Evolutionary conservation across 768 basidiomycete species (phyloP).

Genomic region (Boletus insuetus): DNA sequence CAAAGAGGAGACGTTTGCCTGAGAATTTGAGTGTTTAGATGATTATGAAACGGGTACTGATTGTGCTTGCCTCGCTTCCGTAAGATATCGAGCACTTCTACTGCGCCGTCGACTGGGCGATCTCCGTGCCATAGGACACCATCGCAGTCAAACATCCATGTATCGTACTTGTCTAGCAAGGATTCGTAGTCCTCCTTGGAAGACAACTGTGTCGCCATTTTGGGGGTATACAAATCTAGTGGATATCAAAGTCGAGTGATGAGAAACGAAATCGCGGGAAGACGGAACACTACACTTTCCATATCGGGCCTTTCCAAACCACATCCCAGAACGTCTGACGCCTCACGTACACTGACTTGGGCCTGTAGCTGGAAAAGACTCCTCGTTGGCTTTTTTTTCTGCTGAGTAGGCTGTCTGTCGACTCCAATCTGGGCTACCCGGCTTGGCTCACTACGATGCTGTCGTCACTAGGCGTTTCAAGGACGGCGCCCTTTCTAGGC

Average conservation of each 20-base stretch:
- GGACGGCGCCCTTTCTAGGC: too few relatives aligned
- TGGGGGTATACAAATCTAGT: slow-evolving; percentile 10
- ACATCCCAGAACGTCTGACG: too few relatives aligned
- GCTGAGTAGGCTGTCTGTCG: not conserved
- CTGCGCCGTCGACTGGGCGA: slow-evolving; percentile 71
- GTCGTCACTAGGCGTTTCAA: not conserved
- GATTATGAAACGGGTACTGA: not conserved
- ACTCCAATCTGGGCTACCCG: not conserved
- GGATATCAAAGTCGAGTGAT: slow-evolving; percentile 8
- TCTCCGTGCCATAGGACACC: slow-evolving; percentile 93
- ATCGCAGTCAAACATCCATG: slow-evolving; percentile 96
- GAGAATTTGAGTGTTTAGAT: slow-evolving; percentile 1
- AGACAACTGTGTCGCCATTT: slow-evolving; percentile 28
- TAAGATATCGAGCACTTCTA: slow-evolving; percentile 70
- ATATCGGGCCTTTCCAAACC: slow-evolving; percentile 17
- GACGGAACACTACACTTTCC: slow-evolving; percentile 21
- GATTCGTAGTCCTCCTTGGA: slow-evolving; percentile 44
- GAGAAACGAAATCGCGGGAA: not conserved
- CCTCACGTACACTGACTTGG: too few relatives aligned
- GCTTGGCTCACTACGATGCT: not conserved
- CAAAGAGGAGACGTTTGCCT: slow-evolving; percentile 87
- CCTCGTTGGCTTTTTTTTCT: not conserved
- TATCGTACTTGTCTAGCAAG: slow-evolving; percentile 71
- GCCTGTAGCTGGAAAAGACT: too few relatives aligned
- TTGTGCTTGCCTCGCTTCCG: slow-evolving; percentile 62